A percentile compares a stretch with the other conserved stretches of the same genome.
phyloP scores from a whole-genome alignment of 192 early-diverging fungal species.

The Entomortierella beljakovae region DNA sequence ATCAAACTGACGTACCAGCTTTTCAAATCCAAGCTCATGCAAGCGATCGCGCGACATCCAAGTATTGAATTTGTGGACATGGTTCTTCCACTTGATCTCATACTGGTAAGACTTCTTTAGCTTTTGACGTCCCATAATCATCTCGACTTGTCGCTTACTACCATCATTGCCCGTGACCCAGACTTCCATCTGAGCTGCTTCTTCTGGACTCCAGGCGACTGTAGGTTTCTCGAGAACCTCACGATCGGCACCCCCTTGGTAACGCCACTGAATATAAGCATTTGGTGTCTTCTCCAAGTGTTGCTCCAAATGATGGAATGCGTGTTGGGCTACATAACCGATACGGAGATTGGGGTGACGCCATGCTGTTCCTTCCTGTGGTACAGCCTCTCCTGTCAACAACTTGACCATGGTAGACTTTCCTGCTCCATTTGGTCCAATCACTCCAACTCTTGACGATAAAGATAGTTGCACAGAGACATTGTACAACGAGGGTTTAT shows the following conservation, averaged over 20 bases:
- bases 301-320: slow-evolving; percentile 88
- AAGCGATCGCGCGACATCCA: slow-evolving; percentile 79
- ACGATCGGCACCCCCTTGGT: slow-evolving; percentile 80
- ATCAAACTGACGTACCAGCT: slow-evolving; percentile 83
- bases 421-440: slow-evolving; percentile 88
- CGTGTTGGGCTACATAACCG: slow-evolving; percentile 89
- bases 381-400: slow-evolving; percentile 77
- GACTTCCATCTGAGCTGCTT: slow-evolving; percentile 73
- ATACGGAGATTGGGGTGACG: slow-evolving; percentile 88
- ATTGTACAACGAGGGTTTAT: slow-evolving; percentile 68
- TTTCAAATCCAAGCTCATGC: slow-evolving; percentile 77
- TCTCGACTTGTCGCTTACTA: slow-evolving; percentile 69
- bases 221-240: slow-evolving; percentile 79
- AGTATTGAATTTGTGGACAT: slow-evolving; percentile 72
- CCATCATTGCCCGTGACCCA: slow-evolving; percentile 63
- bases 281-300: slow-evolving; percentile 87
- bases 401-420: slow-evolving; percentile 90
- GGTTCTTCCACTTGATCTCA: slow-evolving; percentile 80
- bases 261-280: slow-evolving; percentile 89
- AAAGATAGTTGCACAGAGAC: slow-evolving; percentile 77
- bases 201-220: slow-evolving; percentile 74
- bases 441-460: slow-evolving; percentile 83
- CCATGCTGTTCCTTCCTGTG: slow-evolving; percentile 77
- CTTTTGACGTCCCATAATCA: slow-evolving; percentile 77
- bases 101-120: slow-evolving; percentile 85